Percentiles rank a stretch among this genome's conserved stretches.
These are phyloP conservation scores for Aspergillus ellipticus DNA, from an alignment of 495 filamentous ascomycete genomes.

Conservation along the genomic window DNA sequence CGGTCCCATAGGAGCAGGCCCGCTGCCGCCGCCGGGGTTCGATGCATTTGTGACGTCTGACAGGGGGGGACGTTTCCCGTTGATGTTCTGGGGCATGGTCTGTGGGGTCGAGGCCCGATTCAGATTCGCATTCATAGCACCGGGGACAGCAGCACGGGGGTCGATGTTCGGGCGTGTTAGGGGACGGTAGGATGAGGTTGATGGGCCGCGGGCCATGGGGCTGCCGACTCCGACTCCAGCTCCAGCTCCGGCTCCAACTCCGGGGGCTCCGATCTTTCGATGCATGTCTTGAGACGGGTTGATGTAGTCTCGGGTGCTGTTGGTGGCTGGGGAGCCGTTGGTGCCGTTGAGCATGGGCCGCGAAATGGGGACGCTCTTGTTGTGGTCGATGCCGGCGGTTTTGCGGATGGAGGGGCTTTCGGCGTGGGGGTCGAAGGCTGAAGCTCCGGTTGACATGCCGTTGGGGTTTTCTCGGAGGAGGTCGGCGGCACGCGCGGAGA, in stretches of 20 bases:
- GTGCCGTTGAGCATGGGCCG: constrained; percentile 33
- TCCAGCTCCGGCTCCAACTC: too few relatives aligned
- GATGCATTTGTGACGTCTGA: constrained; percentile 50
- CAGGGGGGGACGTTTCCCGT: constrained; percentile 46
- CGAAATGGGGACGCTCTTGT: constrained; percentile 61
- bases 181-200: constrained; percentile 42
- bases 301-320: constrained; percentile 47
- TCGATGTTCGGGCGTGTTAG: constrained; percentile 40
- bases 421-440: constrained; percentile 74
- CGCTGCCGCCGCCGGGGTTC: constrained; percentile 15
- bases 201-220: constrained; percentile 36
- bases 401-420: constrained; percentile 87
- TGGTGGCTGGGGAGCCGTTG: constrained; percentile 25
- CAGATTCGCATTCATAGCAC: constrained; percentile 12
- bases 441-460: constrained; percentile 33
- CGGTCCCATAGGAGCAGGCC: constrained; percentile 17
- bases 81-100: constrained; percentile 27
- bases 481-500: constrained; percentile 67
- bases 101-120: constrained; percentile 10
- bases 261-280: constrained; percentile 71
- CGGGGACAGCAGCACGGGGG: constrained; percentile 19
- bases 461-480: constrained; percentile 45
- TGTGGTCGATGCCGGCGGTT: constrained; percentile 84
- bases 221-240: constrained; percentile 31
- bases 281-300: constrained; percentile 68